Evolutionary conservation across 495 filamentous ascomycete species (phyloP).

Genomic region (Aspergillus indologenus): DNA sequence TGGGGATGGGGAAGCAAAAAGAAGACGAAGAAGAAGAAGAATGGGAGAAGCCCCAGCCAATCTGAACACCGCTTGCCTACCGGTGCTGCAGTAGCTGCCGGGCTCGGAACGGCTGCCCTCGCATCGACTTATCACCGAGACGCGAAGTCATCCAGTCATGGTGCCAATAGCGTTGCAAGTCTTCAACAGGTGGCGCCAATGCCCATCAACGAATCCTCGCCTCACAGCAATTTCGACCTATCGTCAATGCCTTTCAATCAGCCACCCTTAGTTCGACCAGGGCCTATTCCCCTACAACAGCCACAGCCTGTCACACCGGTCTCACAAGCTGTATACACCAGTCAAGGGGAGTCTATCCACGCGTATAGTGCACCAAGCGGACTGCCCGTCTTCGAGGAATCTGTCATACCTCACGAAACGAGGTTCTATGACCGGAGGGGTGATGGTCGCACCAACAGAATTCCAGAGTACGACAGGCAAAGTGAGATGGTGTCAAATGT

Average conservation of each 20-base stretch:
- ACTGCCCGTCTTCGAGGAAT: constrained; percentile 31
- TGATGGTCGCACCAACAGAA: constrained; percentile 16
- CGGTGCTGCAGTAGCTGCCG: constrained; percentile 27
- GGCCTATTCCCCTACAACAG: constrained; percentile 54
- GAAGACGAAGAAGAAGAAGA: constrained; percentile 40
- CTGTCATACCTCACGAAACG: constrained; percentile 25
- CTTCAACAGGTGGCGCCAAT: constrained; percentile 54
- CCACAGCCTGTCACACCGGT: constrained; percentile 57
- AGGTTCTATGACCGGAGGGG: constrained; percentile 26
- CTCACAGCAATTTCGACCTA: constrained; percentile 51
- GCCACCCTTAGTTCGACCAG: constrained; percentile 48
- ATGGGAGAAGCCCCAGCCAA: constrained; percentile 19
- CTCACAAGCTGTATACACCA: constrained; percentile 52
- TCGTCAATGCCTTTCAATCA: constrained; percentile 44
- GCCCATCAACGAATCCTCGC: constrained; percentile 58
- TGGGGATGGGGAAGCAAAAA: constrained; percentile 58
- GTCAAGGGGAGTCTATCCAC: constrained; percentile 36
- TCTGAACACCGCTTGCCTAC: constrained; percentile 15
- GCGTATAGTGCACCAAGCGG: constrained; percentile 34
- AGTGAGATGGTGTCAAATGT: constrained; percentile 5
- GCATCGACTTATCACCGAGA: constrained; percentile 27
- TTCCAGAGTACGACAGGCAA: constrained; percentile 1
- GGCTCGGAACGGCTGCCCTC: constrained; percentile 34
- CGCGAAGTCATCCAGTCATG: constrained; percentile 17
- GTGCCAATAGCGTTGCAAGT: constrained; percentile 29